These are phyloP conservation scores for Solanum lycopersicoides DNA, from an alignment of 257 asterid genomes.

Conservation along the genomic window DNA sequence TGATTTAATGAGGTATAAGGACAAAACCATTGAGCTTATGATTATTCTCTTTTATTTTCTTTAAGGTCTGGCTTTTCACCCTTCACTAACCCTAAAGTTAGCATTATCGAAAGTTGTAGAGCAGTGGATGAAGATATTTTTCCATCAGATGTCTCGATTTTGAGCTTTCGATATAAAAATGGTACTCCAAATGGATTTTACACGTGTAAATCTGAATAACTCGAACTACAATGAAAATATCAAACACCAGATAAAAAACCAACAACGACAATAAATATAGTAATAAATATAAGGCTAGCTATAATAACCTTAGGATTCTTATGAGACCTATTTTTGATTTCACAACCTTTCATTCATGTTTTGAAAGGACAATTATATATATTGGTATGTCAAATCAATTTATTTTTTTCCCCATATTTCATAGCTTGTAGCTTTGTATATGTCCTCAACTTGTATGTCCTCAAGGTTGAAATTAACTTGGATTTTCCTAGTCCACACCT, in stretches of 20 bases:
- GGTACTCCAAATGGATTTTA: neutral
- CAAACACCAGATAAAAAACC: neutral
- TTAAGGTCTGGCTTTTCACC: neutral
- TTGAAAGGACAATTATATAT: neutral
- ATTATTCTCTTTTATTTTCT: neutral
- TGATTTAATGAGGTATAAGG: neutral
- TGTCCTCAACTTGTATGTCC: neutral
- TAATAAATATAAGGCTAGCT: neutral
- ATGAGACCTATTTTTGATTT: neutral
- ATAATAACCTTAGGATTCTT: neutral
- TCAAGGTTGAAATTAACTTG: neutral
- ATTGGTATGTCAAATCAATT: neutral
- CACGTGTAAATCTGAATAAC: neutral
- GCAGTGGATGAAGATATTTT: too few relatives aligned
- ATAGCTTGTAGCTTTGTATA: neutral
- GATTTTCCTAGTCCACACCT: neutral
- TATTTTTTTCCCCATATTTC: neutral
- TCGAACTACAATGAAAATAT: accelerated
- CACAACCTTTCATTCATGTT: neutral
- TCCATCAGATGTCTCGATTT: accelerated
- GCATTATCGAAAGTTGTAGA: too few relatives aligned
- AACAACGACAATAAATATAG: neutral
- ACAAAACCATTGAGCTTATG: neutral
- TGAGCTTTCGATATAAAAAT: neutral
- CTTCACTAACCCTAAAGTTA: neutral